Evolutionary conservation across 108 stramenopile genomes (phyloP), one percentile per base, ranked within the genome.

Genomic region (Nitzschia inconspicua): DNA sequence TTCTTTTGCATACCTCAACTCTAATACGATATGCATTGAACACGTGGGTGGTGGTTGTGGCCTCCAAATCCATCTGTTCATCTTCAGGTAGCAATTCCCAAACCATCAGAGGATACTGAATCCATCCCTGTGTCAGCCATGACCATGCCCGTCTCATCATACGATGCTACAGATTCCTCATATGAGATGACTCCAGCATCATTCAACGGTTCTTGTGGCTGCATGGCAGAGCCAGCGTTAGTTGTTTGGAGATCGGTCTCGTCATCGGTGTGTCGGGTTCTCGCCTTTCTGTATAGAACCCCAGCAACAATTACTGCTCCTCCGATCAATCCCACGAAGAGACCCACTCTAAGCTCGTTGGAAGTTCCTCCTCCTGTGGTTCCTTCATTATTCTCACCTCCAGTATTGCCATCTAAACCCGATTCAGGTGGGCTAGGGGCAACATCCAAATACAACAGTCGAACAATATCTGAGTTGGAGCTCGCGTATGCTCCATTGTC

Each of bases 401-500:
- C 42, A 1, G 20, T 44, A 9, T 41, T 18, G 20, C 16, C 19
- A 11, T 44, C 43, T 24, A 23, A 31, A 1, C 49, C 55, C 3
- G 37, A 35, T 18, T 46, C 24, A 9, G 40, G 43, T 19, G 49
- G 32, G n/a, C 25, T 48, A 2, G 47, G 30, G 2, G 60, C 23
- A 10, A 55, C 19, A 0, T 72, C 62, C 31, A 62, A 50, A 29
- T 72, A 72, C 25, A 56, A 37, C 20, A 72, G 32, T 2, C 61
- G 55, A 39, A 64, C 56, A 32, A 64, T 40, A 2, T 24, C 23
- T 13, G 30, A 29, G 16, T 57, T 25, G 18, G 40, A 23, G 34
- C 50, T 36, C 30, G 50, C 36, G 1, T 44, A 72, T 6, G 14
- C 36, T 43, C 70, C 70, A 24, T 36, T 16, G 19, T 57, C 55